These are phyloP conservation scores for Tricladium varicosporioides DNA, from an alignment of 2,329 filamentous ascomycete genomes.

Conservation along the genomic window DNA sequence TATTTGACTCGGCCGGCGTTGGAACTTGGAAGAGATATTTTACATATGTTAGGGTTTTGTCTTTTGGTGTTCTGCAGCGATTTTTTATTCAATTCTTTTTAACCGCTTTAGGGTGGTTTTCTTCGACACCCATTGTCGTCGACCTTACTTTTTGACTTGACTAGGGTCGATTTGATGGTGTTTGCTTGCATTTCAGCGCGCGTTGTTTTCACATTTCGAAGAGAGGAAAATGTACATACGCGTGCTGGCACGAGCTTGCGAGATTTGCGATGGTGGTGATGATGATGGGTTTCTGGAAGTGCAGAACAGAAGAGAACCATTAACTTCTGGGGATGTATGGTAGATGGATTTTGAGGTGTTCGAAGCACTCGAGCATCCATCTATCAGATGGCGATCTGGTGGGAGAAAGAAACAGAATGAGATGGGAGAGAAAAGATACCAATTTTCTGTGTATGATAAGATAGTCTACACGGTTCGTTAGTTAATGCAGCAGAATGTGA, in stretches of 20 bases:
- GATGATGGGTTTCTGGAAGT: too few species aligned
- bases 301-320: too few species aligned
- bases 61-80: neutral
- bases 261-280: neutral
- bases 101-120: neutral
- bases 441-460: too few species aligned
- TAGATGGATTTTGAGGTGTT: too few species aligned
- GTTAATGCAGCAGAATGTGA: too few species aligned
- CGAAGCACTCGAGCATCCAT: too few species aligned
- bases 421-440: too few species aligned
- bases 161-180: neutral
- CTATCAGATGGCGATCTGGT: too few species aligned
- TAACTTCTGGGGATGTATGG: too few species aligned
- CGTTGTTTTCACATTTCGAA: neutral
- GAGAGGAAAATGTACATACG: constrained; percentile 12
- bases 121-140: neutral
- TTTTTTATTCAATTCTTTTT: neutral
- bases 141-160: neutral
- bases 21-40: neutral
- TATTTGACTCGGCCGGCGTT: neutral
- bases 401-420: too few species aligned
- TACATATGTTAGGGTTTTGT: neutral
- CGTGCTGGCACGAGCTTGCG: constrained; percentile 19
- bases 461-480: too few species aligned
- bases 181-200: neutral